Percentiles rank a stretch among this genome's conserved stretches.
Conservation (phyloP, 768 basidiomycete species). For the Albatrellus ellisii region DNA sequence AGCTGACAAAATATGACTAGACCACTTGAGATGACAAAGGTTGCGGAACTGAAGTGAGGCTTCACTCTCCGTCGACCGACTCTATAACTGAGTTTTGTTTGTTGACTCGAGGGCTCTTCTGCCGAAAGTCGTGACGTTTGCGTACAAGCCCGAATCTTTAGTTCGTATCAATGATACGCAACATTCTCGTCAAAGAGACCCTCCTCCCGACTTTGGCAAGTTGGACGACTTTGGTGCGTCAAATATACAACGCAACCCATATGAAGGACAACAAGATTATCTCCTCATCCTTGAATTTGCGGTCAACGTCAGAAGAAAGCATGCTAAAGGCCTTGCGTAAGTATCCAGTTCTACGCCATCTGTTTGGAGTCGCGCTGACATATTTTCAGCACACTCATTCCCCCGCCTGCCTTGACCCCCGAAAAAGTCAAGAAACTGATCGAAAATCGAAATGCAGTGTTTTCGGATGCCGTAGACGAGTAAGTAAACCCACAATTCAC, state of each 20-base stretch:
- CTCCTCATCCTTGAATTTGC: slow-evolving; percentile 40
- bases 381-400: slow-evolving; percentile 3
- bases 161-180: slow-evolving; percentile 38
- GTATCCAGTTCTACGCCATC: not conserved
- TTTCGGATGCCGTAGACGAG: slow-evolving; percentile 32
- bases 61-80: not conserved
- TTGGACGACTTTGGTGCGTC: slow-evolving; percentile 6
- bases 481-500: slow-evolving; percentile 28
- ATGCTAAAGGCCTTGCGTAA: not conserved
- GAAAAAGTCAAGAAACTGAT: slow-evolving; percentile 7
- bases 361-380: not conserved
- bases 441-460: slow-evolving; percentile 16
- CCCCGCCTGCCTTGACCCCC: slow-evolving; percentile 7
- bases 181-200: slow-evolving; percentile 17
- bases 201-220: slow-evolving; percentile 26
- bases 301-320: slow-evolving; percentile 21
- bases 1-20: slow-evolving; percentile 23
- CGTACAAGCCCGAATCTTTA: slow-evolving; percentile 58
- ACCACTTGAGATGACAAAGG: slow-evolving; percentile 61
- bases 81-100: not conserved
- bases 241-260: slow-evolving; percentile 16
- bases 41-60: slow-evolving; percentile 73
- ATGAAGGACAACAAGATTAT: slow-evolving; percentile 30
- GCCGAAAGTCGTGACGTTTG: slow-evolving; percentile 69
- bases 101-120: slow-evolving; percentile 53